A percentile compares a stretch with the other conserved stretches of the same genome.
These are phyloP conservation scores for Diaporthe nobilis DNA, from an alignment of 2,329 filamentous ascomycete species.

Conservation along the genomic window DNA sequence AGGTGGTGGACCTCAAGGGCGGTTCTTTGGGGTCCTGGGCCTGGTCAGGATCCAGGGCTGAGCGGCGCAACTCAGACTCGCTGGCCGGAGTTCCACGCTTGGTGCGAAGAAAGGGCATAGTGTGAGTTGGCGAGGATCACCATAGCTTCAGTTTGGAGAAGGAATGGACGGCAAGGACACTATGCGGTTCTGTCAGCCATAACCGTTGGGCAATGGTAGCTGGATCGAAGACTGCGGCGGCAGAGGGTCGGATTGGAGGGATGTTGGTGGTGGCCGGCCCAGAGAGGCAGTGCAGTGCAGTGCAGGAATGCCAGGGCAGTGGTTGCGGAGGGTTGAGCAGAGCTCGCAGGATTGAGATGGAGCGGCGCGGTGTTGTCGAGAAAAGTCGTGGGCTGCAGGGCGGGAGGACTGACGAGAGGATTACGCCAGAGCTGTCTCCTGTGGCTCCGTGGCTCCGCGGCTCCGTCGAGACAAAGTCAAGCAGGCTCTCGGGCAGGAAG, in stretches of 20 bases:
- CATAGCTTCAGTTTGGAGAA: slow-evolving; percentile 38
- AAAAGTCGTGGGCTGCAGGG: slow-evolving; percentile 9
- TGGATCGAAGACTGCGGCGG: neutral
- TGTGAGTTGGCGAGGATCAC: slow-evolving; percentile 45
- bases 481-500: neutral
- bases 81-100: slow-evolving; percentile 72
- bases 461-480: slow-evolving; percentile 8
- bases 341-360: slow-evolving; percentile 20
- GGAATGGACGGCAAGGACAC: slow-evolving; percentile 28
- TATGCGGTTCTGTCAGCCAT: slow-evolving; percentile 41
- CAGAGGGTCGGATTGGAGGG: neutral
- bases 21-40: slow-evolving; percentile 44
- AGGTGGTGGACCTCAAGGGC: slow-evolving; percentile 39
- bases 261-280: neutral
- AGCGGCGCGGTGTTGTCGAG: slow-evolving; percentile 24
- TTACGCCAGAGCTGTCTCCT: slow-evolving; percentile 31
- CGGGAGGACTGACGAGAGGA: slow-evolving; percentile 30
- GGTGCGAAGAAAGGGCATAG: slow-evolving; percentile 71
- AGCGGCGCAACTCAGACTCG: slow-evolving; percentile 71
- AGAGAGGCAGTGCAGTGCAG: slow-evolving; percentile 15
- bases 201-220: neutral
- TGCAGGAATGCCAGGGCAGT: neutral
- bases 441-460: slow-evolving; percentile 17
- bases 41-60: slow-evolving; percentile 57
- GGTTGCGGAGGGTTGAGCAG: slow-evolving; percentile 1